Percentiles rank a stretch among this genome's conserved stretches.
phyloP scores from a whole-genome alignment of 768 basidiomycete genomes.

The Austroboletus eburneus region DNA sequence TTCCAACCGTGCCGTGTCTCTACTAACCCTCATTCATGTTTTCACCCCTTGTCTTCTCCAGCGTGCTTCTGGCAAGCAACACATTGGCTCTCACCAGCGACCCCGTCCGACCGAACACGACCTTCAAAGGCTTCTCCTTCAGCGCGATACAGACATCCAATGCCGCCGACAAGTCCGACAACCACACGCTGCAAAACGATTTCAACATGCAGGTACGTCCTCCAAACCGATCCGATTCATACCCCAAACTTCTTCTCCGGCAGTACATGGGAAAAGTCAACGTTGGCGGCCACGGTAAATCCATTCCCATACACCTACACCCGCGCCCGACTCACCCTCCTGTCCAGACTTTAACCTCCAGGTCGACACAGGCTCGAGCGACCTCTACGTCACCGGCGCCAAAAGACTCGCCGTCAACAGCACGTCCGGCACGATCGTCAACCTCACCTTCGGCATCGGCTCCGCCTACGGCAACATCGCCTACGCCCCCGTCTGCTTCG shows the following conservation, averaged over 20 bases:
- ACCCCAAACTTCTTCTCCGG: neutral
- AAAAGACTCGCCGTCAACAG: slow-evolving; percentile 26
- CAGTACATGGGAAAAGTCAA: slow-evolving; percentile 30
- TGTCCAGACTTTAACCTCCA: slow-evolving; percentile 25
- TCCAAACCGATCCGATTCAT: neutral
- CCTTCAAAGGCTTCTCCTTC: slow-evolving; percentile 20
- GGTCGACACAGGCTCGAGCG: slow-evolving; percentile 30
- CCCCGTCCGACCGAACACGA: neutral
- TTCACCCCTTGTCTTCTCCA: slow-evolving; percentile 8
- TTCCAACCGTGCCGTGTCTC: neutral
- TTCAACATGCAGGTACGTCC: slow-evolving; percentile 26
- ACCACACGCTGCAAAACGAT: slow-evolving; percentile 23
- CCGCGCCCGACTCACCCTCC: neutral
- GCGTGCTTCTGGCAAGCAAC: slow-evolving; percentile 33
- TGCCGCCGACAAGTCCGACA: slow-evolving; percentile 16
- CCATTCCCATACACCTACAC: neutral
- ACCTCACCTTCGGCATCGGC: slow-evolving; percentile 38
- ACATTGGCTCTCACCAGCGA: slow-evolving; percentile 15
- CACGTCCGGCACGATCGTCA: slow-evolving; percentile 28
- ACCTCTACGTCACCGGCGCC: slow-evolving; percentile 22
- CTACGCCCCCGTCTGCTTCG: slow-evolving; percentile 35
- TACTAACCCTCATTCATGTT: slow-evolving; percentile 13
- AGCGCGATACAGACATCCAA: slow-evolving; percentile 13
- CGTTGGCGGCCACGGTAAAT: slow-evolving; percentile 29
- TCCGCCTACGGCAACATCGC: slow-evolving; percentile 34